Evolutionary conservation across 2,329 filamentous ascomycete species (phyloP), one percentile per base, ranked within the genome.

Genomic region (Alternaria angustiovoidea): DNA sequence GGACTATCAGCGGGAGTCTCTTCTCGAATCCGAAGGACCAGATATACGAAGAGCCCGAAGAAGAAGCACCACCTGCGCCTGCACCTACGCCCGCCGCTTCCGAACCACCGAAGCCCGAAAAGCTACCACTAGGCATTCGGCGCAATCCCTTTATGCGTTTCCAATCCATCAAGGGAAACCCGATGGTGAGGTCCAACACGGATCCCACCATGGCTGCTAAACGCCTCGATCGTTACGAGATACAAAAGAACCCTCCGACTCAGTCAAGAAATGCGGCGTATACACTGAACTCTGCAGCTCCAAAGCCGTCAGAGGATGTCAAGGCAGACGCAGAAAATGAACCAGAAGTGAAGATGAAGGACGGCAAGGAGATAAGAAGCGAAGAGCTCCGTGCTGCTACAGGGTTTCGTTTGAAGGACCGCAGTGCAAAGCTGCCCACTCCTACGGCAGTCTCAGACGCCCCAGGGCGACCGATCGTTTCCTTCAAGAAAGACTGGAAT

Each of bases 391-490:
- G 92, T 61, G 88, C 91, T 67, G 94, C 94, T 55, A 98, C 94
- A 7, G 95, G 91, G 80, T 96, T 96, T 87, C 90, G 85, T 76
- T 83, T 95, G 65, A 93, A 89, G 77, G 93, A 97, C 79, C 89
- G 94, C 74, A 97, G 93, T 79, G 81, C 89, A 58, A 96, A 92
- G 76, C 84, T 98, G 63, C 94, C 94, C 28, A 94, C 91, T 73
- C 94, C 94, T 66, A 92, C 91, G 55, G 90, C 92, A 73, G 94
- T 98, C 79, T 97, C 93, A 82, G 91, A 97, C 81, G 91, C 87
- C 75, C 91, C 91, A 71, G 93, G 93, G 71, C 89, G 94, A 76
- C 94, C 94, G 65, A 98, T 98, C 84, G 94, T 98, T 85, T 98
- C 94, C 86, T 98, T 98, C 85, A 87, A 96, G 81, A 87, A 87